Conservation (phyloP, 106 monocot species). For the Dendrobium catenatum region DNA sequence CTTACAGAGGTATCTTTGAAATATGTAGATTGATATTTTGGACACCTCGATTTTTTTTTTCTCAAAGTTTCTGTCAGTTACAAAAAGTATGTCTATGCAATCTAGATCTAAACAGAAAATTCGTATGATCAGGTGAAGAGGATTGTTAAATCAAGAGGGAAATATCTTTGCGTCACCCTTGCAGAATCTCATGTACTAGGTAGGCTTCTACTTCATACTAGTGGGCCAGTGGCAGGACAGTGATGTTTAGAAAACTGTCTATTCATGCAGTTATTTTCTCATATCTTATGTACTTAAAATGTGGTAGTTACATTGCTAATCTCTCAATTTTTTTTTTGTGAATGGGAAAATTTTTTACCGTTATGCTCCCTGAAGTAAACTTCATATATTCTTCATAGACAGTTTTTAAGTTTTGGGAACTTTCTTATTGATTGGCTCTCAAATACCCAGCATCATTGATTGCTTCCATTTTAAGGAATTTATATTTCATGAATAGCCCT, state of each 20-base stretch:
- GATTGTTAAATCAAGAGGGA: conserved; percentile 70
- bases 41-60: background rate
- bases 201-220: conserved; percentile 18
- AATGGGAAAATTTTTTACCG: background rate
- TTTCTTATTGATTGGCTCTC: background rate
- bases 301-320: background rate
- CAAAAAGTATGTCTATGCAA: background rate
- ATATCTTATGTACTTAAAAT: background rate
- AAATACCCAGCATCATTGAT: background rate
- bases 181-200: conserved; percentile 93
- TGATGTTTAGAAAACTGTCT: conserved; percentile 4
- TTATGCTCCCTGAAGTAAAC: no score
- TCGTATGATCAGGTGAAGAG: conserved; percentile 61
- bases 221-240: background rate
- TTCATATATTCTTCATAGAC: no score
- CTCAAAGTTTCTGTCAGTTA: background rate
- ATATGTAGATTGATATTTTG: conserved; percentile 5
- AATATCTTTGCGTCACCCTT: conserved; percentile 79
- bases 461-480: background rate
- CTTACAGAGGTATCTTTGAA: conserved; percentile 64
- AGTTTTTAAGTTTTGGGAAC: background rate
- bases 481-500: background rate
- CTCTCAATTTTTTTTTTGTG: background rate
- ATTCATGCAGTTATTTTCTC: background rate
- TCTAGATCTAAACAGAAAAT: background rate